Evolutionary conservation across 2,329 filamentous ascomycete genomes (phyloP).

Genomic region (Monilinia vaccinii-corymbosi): DNA sequence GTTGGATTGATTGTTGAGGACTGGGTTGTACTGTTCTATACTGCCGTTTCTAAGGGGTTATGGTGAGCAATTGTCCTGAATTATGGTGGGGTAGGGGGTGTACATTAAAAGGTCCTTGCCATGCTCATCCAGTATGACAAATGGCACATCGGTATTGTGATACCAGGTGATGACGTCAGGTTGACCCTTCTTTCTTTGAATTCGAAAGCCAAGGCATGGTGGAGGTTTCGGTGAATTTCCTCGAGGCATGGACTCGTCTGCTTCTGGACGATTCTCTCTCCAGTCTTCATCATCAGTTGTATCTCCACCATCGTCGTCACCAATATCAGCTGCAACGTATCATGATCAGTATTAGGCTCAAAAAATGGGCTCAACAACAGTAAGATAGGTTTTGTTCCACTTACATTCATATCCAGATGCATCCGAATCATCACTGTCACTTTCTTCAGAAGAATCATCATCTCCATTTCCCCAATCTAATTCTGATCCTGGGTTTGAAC

Average conservation of each 20-base stretch:
- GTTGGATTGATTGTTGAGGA: conserved; percentile 59
- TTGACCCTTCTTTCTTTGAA: conserved; percentile 14
- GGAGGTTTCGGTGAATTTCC: background rate
- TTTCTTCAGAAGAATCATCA: background rate
- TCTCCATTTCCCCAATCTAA: background rate
- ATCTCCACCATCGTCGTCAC: conserved; percentile 1
- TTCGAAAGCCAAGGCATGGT: conserved; percentile 9
- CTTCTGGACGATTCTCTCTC: conserved; percentile 4
- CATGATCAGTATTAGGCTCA: background rate
- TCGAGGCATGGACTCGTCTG: background rate
- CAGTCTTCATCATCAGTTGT: conserved; percentile 9
- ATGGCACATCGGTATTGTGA: conserved; percentile 30
- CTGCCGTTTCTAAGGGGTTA: conserved; percentile 6
- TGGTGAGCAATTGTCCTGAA: conserved; percentile 2
- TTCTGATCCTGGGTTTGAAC: background rate
- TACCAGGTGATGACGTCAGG: conserved; percentile 30
- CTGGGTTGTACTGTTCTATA: conserved; percentile 34
- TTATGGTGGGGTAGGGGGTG: conserved; percentile 28
- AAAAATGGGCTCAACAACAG: background rate
- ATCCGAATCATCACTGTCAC: conserved; percentile 2
- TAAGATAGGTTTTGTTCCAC: background rate
- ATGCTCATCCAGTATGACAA: conserved; percentile 33
- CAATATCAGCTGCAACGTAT: conserved; percentile 36
- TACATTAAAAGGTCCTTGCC: conserved; percentile 36
- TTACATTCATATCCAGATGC: conserved; percentile 10